Evolutionary conservation across 345 rosid species (phyloP), one percentile per base, ranked within the genome.

Genomic region (Eucalyptus cloeziana): DNA sequence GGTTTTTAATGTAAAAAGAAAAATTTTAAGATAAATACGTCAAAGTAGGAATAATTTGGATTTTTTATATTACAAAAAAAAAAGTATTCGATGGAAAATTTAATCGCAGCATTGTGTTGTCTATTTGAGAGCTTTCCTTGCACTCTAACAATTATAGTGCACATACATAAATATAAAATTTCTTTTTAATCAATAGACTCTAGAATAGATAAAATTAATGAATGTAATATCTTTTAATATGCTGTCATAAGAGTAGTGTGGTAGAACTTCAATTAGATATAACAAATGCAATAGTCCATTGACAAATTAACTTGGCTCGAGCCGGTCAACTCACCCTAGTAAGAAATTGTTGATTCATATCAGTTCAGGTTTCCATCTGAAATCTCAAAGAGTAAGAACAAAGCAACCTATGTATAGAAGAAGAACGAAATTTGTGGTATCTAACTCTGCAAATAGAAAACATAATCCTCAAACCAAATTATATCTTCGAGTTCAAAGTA

Each of bases 281-380:
- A 64, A n/a, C 76, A 64, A 64, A 64, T 13, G 5, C 7, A 8
- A n/a, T n/a, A 30, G 76, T 64, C 37, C 37, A 64, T 64, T 7
- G 3, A 14, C 10, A 64, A 7, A n/a, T 64, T 64, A n/a, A 64
- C 19, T 13, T n/a, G 71, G 14, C 71, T 1, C 3, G 71, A 64
- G n/a, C 37, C 3, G 10, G 33, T 64, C 17, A 30, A 62, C 33
- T 30, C 10, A 64, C 5, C 71, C 9, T 3, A 3, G 3, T 30
- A 64, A n/a, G 21, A 64, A 64, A 64, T 64, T n/a, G 37, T 14
- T 3, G 10, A 64, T n/a, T 64, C 19, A 64, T 31, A 30, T n/a
- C 0, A 7, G 21, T n/a, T n/a, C 3, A 4, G 0, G 37, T n/a
- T n/a, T 64, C 17, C 19, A 30, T 64, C n/a, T 27, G 3, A 64